Evolutionary conservation across 2,329 filamentous ascomycete species (phyloP), one percentile per base, ranked within the genome.

Genomic region (Daldinia eschscholtzii): DNA sequence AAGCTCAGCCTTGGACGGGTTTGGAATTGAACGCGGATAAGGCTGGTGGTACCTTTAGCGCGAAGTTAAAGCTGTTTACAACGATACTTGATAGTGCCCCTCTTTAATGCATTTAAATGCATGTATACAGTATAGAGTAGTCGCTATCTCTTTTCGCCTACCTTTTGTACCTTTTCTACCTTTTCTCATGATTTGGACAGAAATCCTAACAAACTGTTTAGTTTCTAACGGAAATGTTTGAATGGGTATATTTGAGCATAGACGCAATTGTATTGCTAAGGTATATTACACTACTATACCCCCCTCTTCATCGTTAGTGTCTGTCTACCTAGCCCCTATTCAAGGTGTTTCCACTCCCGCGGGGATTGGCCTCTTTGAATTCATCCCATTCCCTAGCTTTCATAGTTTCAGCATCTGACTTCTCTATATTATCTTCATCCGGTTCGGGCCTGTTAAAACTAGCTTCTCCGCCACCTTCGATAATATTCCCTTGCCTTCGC

Each of bases 341-440:
- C 70, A 96, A 80, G 1, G 93, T 96, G 78, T 97, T 97, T 3
- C 93, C 93, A 39, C 90, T 88, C 0, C 93, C 93, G 78, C 91
- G 93, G 1, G 93, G 92, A 78, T 99, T 98, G 2, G 91, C 89
- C 79, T 99, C 96, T 28, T 87, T 91, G 78, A 91, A 99, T 77
- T 99, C 95, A 81, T 99, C 96, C 96, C 96, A 99, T 68, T 91
- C 91, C 67, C 96, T 86, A 33, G 94, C 94, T 83, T 98, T 99
- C 86, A 96, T 91, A 4, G 92, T 98, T 81, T 95, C 96, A 61
- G 88, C 88, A 78, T 99, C 96, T 5, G 91, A 93, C 76, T 91
- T 93, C n/a, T 94, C 92, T 68, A 92, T 82, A 78, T 98, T 89
- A 78, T 99, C 96, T 82, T 98, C 96, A 77, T 99, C 92, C 5